Conservation (phyloP, 1,284 basidiomycete genomes). For the Chondrostereum purpureum region DNA sequence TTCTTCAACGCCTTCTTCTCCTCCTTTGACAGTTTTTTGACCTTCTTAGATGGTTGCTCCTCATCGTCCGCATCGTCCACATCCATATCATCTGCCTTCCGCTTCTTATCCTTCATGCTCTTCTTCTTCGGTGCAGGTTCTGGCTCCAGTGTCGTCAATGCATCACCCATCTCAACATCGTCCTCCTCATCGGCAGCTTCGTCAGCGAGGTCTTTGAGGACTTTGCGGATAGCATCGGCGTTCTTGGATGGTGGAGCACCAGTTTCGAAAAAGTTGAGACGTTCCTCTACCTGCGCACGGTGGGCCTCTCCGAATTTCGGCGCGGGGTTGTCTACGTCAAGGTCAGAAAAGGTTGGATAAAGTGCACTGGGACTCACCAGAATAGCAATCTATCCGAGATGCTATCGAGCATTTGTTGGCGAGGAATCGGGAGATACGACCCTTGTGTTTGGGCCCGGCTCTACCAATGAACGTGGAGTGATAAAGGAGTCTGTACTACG, state of each 20-base stretch:
- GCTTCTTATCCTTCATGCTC: constrained; percentile 54
- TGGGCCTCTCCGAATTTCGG: constrained; percentile 95
- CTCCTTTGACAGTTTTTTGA: constrained; percentile 72
- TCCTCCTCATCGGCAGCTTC: constrained; percentile 64
- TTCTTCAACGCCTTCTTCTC: constrained; percentile 80
- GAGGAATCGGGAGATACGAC: constrained; percentile 94
- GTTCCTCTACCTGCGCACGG: constrained; percentile 91
- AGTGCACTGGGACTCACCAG: constrained; percentile 48
- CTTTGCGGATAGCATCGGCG: constrained; percentile 84
- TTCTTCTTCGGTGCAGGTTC: constrained; percentile 46
- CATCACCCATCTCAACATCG: constrained; percentile 58
- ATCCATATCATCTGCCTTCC: constrained; percentile 58
- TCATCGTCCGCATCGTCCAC: constrained; percentile 51
- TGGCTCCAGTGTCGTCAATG: constrained; percentile 49
- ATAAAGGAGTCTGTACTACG: constrained; percentile 86
- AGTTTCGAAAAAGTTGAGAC: constrained; percentile 91
- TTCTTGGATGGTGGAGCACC: constrained; percentile 83
- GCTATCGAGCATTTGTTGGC: constrained; percentile 99
- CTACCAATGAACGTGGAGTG: constrained; percentile 96
- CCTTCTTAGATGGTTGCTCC: constrained; percentile 51
- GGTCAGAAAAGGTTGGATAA: constrained; percentile 19
- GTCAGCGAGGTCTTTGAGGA: constrained; percentile 66
- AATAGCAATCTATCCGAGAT: constrained; percentile 95
- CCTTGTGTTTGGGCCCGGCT: constrained; percentile 94
- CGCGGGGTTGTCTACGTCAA: constrained; percentile 75